These are phyloP conservation scores for Monilinia polystroma DNA, from an alignment of 2,329 filamentous ascomycete genomes.

Conservation along the genomic window DNA sequence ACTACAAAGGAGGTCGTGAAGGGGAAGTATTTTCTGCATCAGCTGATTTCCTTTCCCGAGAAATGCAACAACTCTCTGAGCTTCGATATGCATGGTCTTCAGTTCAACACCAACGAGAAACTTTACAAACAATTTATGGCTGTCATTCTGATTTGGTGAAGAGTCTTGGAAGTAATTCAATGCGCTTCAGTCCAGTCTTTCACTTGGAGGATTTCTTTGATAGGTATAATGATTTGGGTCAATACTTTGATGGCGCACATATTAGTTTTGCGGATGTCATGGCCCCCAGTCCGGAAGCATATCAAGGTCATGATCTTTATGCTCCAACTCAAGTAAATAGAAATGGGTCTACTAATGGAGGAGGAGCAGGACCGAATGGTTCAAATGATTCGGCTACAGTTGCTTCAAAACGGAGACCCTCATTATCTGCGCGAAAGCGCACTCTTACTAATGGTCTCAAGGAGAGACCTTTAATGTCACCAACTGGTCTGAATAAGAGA, in stretches of 20 bases:
- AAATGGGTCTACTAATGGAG: conserved; percentile 36
- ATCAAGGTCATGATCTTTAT: conserved; percentile 50
- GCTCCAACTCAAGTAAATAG: conserved; percentile 42
- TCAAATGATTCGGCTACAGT: conserved; percentile 24
- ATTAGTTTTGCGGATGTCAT: conserved; percentile 67
- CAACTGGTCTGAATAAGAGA: conserved; percentile 24
- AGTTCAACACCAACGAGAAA: conserved; percentile 76
- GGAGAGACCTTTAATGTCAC: conserved; percentile 38
- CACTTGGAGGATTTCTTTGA: conserved; percentile 88
- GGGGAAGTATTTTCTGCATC: conserved; percentile 56
- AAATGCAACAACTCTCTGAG: conserved; percentile 77
- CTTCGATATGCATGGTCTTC: conserved; percentile 74
- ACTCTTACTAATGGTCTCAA: conserved; percentile 36
- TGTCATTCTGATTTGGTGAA: conserved; percentile 82
- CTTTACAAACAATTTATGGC: conserved; percentile 72
- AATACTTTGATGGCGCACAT: conserved; percentile 70
- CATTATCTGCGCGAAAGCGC: conserved; percentile 42
- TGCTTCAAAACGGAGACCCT: conserved; percentile 27
- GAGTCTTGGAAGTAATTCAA: conserved; percentile 63
- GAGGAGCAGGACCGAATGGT: conserved; percentile 32
- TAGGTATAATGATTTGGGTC: conserved; percentile 62
- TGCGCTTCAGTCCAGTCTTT: conserved; percentile 75
- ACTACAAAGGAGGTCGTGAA: conserved; percentile 57
- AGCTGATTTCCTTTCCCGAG: conserved; percentile 70
- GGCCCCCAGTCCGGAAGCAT: conserved; percentile 56